These are phyloP conservation scores for Stemphylium beticola DNA, from an alignment of 2,329 filamentous ascomycete species.

Conservation along the genomic window DNA sequence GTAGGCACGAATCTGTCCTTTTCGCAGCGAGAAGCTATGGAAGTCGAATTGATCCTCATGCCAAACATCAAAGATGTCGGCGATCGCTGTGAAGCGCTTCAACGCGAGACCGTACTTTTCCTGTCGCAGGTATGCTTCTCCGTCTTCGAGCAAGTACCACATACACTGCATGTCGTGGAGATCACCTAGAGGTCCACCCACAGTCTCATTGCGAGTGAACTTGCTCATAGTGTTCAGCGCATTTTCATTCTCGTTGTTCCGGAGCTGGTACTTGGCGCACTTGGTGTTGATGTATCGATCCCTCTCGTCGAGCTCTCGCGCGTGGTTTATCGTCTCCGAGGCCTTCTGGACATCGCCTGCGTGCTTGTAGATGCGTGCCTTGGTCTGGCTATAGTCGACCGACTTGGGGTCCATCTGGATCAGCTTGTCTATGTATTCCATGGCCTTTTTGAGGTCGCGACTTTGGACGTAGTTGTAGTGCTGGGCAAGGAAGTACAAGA, in stretches of 20 bases:
- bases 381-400: slow-evolving; percentile 93
- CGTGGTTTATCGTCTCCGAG: slow-evolving; percentile 85
- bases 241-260: slow-evolving; percentile 87
- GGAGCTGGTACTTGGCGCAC: slow-evolving; percentile 92
- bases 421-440: slow-evolving; percentile 81
- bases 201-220: slow-evolving; percentile 90
- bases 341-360: slow-evolving; percentile 79
- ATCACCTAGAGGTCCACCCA: slow-evolving; percentile 86
- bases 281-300: slow-evolving; percentile 99
- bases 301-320: slow-evolving; percentile 81
- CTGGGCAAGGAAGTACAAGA: slow-evolving; percentile 91
- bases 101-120: slow-evolving; percentile 83
- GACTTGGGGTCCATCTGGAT: slow-evolving; percentile 79
- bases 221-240: slow-evolving; percentile 88
- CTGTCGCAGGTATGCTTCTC: slow-evolving; percentile 83
- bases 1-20: slow-evolving; percentile 94
- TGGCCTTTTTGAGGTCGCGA: slow-evolving; percentile 81
- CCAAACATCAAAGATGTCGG: slow-evolving; percentile 96
- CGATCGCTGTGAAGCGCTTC: slow-evolving; percentile 88
- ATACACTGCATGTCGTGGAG: slow-evolving; percentile 98
- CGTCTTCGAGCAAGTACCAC: slow-evolving; percentile 96
- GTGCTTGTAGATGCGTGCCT: slow-evolving; percentile 94
- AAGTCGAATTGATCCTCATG: slow-evolving; percentile 99
- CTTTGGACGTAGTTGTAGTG: slow-evolving; percentile 95
- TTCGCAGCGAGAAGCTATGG: slow-evolving; percentile 95